Conservation (phyloP, 768 basidiomycete genomes). For the Polyporus arcularius region DNA sequence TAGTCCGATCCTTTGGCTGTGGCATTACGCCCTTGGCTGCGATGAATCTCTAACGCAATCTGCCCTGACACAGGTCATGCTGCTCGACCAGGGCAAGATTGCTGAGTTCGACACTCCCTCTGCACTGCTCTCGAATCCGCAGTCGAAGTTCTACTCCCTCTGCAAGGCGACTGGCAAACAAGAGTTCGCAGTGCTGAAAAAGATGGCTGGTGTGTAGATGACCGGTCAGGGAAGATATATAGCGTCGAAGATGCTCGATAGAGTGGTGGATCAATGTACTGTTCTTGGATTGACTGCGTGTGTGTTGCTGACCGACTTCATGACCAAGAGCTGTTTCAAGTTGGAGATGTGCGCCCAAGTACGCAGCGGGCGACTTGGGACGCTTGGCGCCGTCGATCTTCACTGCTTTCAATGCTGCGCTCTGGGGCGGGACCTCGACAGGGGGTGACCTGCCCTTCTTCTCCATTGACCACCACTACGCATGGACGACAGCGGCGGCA, state of each 20-base stretch:
- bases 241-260: neutral
- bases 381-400: neutral
- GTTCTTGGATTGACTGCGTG: too few relatives aligned
- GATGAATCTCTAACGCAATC: neutral
- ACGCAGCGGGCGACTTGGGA: too few relatives aligned
- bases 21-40: conserved; percentile 5
- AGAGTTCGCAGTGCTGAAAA: conserved; percentile 69
- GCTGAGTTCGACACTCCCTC: conserved; percentile 73
- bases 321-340: too few relatives aligned
- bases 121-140: conserved; percentile 52
- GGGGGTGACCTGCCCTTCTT: neutral
- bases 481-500: neutral
- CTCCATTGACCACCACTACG: neutral
- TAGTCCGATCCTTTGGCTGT: neutral
- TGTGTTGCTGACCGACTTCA: too few relatives aligned
- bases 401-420: too few relatives aligned
- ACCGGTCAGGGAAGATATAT: neutral
- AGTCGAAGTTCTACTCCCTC: conserved; percentile 64
- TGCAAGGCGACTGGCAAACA: conserved; percentile 75
- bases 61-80: conserved; percentile 56
- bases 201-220: conserved; percentile 50
- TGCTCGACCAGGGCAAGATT: conserved; percentile 78
- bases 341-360: too few relatives aligned
- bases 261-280: too few relatives aligned
- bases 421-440: too few relatives aligned